These are phyloP conservation scores for Neostapfia colusana DNA, from an alignment of 176 grass and related monocot species.

Conservation along the genomic window DNA sequence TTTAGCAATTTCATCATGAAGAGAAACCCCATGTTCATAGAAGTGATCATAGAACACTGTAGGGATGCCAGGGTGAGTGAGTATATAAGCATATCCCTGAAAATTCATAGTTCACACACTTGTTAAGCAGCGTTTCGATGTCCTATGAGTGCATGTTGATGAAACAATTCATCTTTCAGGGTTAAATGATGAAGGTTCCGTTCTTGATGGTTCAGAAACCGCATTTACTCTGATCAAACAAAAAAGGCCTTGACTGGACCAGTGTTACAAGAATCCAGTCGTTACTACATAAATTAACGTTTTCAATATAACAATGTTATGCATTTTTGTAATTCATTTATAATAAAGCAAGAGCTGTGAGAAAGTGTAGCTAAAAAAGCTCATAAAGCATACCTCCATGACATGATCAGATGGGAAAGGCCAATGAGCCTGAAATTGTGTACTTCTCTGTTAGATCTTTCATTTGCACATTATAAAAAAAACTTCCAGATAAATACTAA, in stretches of 20 bases:
- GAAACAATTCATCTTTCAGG: not conserved
- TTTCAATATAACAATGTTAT: constrained; percentile 2
- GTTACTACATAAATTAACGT: not conserved
- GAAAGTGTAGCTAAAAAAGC: constrained; percentile 12
- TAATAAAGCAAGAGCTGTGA: not conserved
- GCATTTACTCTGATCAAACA: not conserved
- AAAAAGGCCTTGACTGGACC: not conserved
- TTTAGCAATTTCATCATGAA: constrained; percentile 68
- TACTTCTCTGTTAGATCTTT: constrained; percentile 18
- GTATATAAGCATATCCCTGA: constrained; percentile 96
- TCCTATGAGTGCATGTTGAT: not conserved
- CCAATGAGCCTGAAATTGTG: constrained; percentile 83
- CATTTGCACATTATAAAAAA: not conserved
- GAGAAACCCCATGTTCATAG: constrained; percentile 59
- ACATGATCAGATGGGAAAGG: constrained; percentile 86
- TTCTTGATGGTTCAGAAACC: not conserved
- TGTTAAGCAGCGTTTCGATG: not conserved
- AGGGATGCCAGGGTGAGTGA: constrained; percentile 94
- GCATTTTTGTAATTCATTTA: not conserved
- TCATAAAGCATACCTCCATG: constrained; percentile 75
- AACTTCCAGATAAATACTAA: constrained; percentile 21
- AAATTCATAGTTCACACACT: constrained; percentile 14
- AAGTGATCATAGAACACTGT: constrained; percentile 92
- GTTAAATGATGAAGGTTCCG: not conserved
- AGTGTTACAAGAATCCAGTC: not conserved